Percentiles rank a stretch among this genome's conserved stretches.
Evolutionary conservation across 176 grass and related monocot species (phyloP).

Genomic region (Triticum turgidum): DNA sequence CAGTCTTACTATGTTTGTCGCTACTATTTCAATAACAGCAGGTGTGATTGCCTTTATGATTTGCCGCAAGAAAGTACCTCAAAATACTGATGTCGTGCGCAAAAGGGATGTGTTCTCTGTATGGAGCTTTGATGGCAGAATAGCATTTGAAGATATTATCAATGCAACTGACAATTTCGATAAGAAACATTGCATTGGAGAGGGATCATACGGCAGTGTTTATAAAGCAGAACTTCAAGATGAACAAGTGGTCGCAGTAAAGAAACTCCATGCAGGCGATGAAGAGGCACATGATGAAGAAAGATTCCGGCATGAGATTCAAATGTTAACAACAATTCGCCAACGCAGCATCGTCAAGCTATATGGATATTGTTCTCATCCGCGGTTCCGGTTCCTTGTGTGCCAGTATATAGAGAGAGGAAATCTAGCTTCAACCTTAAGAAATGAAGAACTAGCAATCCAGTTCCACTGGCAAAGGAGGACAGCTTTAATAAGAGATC

Average conservation of each 20-base stretch:
- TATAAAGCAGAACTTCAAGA: constrained; percentile 13
- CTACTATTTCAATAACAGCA: background rate
- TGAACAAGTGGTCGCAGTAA: constrained; percentile 10
- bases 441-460: background rate
- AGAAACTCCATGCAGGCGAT: background rate
- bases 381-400: background rate
- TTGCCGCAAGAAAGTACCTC: background rate
- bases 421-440: constrained; percentile 9
- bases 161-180: constrained; percentile 29
- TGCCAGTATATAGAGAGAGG: constrained; percentile 25
- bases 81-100: no score
- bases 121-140: constrained; percentile 31
- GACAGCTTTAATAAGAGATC: background rate
- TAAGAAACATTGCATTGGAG: constrained; percentile 18
- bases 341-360: constrained; percentile 26
- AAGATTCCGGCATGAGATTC: constrained; percentile 11
- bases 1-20: background rate
- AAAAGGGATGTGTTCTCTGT: constrained; percentile 10
- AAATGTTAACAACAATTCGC: constrained; percentile 8
- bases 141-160: constrained; percentile 25
- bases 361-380: constrained; percentile 33
- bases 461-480: constrained; percentile 20
- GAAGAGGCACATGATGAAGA: background rate
- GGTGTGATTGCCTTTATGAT: background rate
- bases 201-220: constrained; percentile 7